Base-by-base conservation (phyloP, 768 basidiomycete genomes). In the Lyophyllum decastes region DNA sequence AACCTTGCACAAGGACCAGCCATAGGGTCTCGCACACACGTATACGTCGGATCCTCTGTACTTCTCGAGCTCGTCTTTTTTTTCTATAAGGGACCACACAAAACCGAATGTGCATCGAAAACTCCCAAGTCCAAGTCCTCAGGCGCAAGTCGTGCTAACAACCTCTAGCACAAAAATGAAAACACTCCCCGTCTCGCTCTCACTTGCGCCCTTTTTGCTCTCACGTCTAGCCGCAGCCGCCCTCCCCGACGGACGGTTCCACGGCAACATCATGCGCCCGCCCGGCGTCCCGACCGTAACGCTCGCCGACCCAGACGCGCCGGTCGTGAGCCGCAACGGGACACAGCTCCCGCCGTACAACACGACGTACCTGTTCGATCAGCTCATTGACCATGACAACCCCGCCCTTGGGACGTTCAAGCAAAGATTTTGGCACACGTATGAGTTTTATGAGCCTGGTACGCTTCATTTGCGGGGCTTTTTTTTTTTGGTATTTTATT, bases 381-480 rank as follows among this genome's bases (percentile, higher is more conserved):
- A 82, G 57, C 72, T 82, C 57, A 79, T 87, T 30, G 81, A 82
- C 69, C 81, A 82, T 64, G 77, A 73, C 59, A 75, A 77, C 24
- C 83, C 86, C n/a, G 72, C 76, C 26, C 72, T 82, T n/a, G 89
- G 89, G 19, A 90, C 88, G 16, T 92, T 92, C 72, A 76, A 84
- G 66, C 89, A 90, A 70, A 81, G 89, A 33, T 90, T 80, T 70
- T 90, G 87, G 87, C 77, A 82, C 57, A 83, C 83, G 26, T 87
- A 77, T 69, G 85, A 90, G 67, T 88, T 76, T 62, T 90, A 90
- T 61, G 74, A 86, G 68, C 58, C 71, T 35, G 81, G 83, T 81
- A 54, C 58, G 33, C 24, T 17, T 49, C 21, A 44, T 38, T 16
- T 10, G 30, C 30, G 5, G 30, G n/a, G n/a, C n/a, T n/a, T n/a